Conservation (phyloP, 1,284 basidiomycete genomes). For the Coniferiporia sulphurascens region DNA sequence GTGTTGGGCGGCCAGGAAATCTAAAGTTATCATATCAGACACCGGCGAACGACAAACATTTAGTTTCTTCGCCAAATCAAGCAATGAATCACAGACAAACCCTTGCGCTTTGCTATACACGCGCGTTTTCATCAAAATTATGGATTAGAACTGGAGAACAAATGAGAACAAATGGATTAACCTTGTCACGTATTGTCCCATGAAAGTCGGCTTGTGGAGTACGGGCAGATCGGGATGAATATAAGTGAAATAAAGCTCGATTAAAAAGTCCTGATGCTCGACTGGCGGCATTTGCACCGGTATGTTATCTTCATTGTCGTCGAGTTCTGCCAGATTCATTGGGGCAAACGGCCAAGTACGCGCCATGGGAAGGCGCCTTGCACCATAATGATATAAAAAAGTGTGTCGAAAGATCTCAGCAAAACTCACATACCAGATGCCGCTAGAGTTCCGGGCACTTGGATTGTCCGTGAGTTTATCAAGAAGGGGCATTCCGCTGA, state of each 20-base stretch:
- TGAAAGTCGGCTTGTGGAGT: conserved; percentile 67
- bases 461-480: conserved; percentile 53
- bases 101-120: not conserved
- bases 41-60: not conserved
- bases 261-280: conserved; percentile 58
- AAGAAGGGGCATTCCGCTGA: conserved; percentile 73
- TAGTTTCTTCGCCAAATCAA: conserved; percentile 31
- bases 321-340: conserved; percentile 31
- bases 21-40: conserved; percentile 23
- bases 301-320: conserved; percentile 35
- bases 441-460: conserved; percentile 35
- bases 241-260: conserved; percentile 76
- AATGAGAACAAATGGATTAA: conserved; percentile 24
- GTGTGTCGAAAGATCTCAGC: no score
- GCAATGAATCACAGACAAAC: conserved; percentile 24
- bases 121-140: not conserved
- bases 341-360: conserved; percentile 65
- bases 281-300: conserved; percentile 49
- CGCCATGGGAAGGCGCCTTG: conserved; percentile 71
- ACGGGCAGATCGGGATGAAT: conserved; percentile 77
- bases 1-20: conserved; percentile 21
- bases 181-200: conserved; percentile 58
- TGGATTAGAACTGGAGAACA: not conserved
- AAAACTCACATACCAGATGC: conserved; percentile 1
- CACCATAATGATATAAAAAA: not conserved